phyloP scores from a whole-genome alignment of 805 yeast species.

The Saccharomycopsis amapae region DNA sequence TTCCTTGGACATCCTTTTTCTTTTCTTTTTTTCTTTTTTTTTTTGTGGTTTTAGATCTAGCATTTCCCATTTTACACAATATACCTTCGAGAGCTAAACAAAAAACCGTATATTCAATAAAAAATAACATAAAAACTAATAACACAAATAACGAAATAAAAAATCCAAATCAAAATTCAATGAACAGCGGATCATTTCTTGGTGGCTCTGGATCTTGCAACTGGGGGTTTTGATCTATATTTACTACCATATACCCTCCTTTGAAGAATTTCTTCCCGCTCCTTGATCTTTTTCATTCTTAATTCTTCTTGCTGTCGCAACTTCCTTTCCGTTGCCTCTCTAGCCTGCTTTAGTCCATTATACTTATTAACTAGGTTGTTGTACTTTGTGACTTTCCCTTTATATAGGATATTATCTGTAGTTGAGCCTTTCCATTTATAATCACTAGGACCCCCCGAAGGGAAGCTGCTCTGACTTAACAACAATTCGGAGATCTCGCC shows the following conservation, averaged over 20 bases:
- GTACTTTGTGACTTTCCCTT: constrained; percentile 7
- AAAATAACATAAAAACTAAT: no score
- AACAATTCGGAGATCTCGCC: constrained; percentile 18
- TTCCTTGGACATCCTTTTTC: no score
- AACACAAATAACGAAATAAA: neutral
- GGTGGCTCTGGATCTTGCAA: neutral
- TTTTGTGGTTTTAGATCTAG: no score
- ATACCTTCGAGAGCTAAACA: no score
- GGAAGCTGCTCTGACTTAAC: constrained; percentile 2
- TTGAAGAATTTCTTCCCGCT: constrained; percentile 17
- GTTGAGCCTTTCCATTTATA: constrained; percentile 19
- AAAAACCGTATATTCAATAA: no score
- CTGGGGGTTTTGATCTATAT: neutral
- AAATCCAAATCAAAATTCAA: neutral
- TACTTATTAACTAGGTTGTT: constrained; percentile 13
- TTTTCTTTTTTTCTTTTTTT: no score
- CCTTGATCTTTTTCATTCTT: constrained; percentile 6
- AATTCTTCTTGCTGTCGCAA: constrained; percentile 7
- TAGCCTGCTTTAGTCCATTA: constrained; percentile 9
- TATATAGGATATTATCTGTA: constrained; percentile 6
- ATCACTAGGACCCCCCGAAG: neutral
- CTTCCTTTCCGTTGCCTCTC: constrained; percentile 11
- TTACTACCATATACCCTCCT: constrained; percentile 19
- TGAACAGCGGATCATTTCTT: neutral
- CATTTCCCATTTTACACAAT: no score